Evolutionary conservation across 176 grass and related monocot species (phyloP).

Genomic region (Carex scoparia): DNA sequence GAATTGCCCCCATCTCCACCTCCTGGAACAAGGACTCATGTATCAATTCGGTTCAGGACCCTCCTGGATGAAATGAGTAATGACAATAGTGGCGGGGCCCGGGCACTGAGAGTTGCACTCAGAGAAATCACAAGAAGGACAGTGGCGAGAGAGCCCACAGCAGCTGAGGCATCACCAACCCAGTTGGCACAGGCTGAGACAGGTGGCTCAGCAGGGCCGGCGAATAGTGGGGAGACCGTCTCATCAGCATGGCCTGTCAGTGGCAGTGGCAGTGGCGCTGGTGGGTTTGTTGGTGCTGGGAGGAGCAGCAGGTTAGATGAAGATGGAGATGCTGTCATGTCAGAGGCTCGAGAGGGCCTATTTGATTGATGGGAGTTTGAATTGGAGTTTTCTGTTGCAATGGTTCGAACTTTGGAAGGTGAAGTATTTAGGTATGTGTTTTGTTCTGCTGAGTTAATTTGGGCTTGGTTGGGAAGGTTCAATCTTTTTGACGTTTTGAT

Average conservation of each 20-base stretch:
- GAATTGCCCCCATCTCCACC: neutral
- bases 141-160: neutral
- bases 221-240: conserved; percentile 57
- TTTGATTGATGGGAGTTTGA: conserved; percentile 42
- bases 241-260: conserved; percentile 55
- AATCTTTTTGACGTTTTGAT: neutral
- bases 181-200: conserved; percentile 62
- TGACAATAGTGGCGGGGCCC: neutral
- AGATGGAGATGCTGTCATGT: conserved; percentile 46
- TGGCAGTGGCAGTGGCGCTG: neutral
- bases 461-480: neutral
- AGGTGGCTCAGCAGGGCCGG: conserved; percentile 37
- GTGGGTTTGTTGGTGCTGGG: neutral
- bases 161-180: conserved; percentile 38
- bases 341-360: conserved; percentile 41
- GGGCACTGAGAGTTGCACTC: conserved; percentile 12
- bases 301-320: conserved; percentile 23
- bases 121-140: conserved; percentile 30
- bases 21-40: conserved; percentile 2
- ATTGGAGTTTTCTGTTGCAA: neutral
- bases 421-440: neutral
- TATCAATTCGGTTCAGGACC: conserved; percentile 30
- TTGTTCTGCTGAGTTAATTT: neutral
- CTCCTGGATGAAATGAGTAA: conserved; percentile 20
- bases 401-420: neutral